phyloP scores from a whole-genome alignment of 768 basidiomycete genomes.

The Lactifluus pinguis region DNA sequence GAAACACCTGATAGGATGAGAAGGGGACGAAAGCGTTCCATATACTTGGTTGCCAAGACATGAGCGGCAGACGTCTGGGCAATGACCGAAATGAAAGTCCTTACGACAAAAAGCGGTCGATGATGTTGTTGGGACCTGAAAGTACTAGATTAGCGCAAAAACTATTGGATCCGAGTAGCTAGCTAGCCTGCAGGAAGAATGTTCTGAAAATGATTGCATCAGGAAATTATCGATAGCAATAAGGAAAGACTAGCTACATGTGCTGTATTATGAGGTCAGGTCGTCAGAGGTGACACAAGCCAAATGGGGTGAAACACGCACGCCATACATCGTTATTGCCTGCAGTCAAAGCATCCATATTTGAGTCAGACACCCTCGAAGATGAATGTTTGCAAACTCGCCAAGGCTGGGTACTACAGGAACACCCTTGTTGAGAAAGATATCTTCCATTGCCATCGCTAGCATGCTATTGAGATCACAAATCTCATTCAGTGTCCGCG shows the following conservation, averaged over 20 bases:
- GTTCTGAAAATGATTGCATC: constrained; percentile 35
- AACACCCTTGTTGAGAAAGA: constrained; percentile 63
- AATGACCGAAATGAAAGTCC: constrained; percentile 21
- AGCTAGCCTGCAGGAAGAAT: constrained; percentile 52
- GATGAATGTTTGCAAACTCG: constrained; percentile 25
- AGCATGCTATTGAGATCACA: constrained; percentile 61
- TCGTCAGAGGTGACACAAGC: constrained; percentile 3
- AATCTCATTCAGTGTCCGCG: constrained; percentile 75
- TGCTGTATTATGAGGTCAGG: constrained; percentile 31
- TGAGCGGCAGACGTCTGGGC: not conserved
- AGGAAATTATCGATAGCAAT: not conserved
- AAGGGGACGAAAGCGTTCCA: constrained; percentile 80
- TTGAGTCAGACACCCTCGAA: not conserved
- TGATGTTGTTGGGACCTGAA: constrained; percentile 59
- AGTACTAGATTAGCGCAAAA: constrained; percentile 2
- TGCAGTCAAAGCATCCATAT: constrained; percentile 22
- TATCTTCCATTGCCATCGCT: constrained; percentile 57
- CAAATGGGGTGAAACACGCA: constrained; percentile 31
- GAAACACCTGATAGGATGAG: constrained; percentile 70
- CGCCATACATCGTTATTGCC: constrained; percentile 93
- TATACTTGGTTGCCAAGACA: constrained; percentile 37
- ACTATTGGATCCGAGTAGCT: not conserved
- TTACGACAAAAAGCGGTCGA: constrained; percentile 60
- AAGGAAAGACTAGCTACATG: constrained; percentile 38
- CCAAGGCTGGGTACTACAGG: constrained; percentile 78